Conservation (phyloP, 305 asterid species). For the Nicotiana rustica region DNA sequence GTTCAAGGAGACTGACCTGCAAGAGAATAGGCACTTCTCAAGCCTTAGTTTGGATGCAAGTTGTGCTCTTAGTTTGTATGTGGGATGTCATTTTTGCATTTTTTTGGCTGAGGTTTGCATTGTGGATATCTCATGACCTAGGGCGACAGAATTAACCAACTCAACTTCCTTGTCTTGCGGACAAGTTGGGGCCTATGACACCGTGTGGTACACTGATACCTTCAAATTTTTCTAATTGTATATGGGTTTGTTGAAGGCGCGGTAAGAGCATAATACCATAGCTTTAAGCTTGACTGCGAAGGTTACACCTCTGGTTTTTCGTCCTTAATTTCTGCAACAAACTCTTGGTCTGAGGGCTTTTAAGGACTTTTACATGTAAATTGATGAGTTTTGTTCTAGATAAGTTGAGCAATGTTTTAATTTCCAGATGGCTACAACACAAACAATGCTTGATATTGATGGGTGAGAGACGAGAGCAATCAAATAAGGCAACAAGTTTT, state of each 20-base stretch:
- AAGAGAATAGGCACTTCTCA: not conserved
- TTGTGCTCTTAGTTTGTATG: not conserved
- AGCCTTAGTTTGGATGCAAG: not conserved
- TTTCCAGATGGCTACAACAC: too few relatives aligned
- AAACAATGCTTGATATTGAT: not conserved
- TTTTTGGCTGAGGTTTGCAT: not conserved
- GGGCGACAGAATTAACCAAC: not conserved
- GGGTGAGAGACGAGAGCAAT: not conserved
- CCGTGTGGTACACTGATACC: not conserved
- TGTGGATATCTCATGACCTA: not conserved
- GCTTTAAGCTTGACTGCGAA: conserved; percentile 73
- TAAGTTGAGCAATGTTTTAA: too few relatives aligned
- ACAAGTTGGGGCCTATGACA: not conserved
- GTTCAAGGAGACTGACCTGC: conserved; percentile 69
- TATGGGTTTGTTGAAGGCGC: not conserved
- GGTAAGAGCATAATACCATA: conserved; percentile 50
- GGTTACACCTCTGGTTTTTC: conserved; percentile 59
- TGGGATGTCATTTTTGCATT: not conserved
- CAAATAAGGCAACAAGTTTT: not conserved
- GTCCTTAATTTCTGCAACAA: too few relatives aligned
- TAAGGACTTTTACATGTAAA: too few relatives aligned
- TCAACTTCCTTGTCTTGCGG: not conserved
- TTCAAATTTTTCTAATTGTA: not conserved
- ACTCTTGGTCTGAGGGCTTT: too few relatives aligned
- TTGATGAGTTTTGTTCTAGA: too few relatives aligned